Base-by-base conservation (phyloP, 163 green algal species). In the Coccomyxa subellipsoidea region DNA sequence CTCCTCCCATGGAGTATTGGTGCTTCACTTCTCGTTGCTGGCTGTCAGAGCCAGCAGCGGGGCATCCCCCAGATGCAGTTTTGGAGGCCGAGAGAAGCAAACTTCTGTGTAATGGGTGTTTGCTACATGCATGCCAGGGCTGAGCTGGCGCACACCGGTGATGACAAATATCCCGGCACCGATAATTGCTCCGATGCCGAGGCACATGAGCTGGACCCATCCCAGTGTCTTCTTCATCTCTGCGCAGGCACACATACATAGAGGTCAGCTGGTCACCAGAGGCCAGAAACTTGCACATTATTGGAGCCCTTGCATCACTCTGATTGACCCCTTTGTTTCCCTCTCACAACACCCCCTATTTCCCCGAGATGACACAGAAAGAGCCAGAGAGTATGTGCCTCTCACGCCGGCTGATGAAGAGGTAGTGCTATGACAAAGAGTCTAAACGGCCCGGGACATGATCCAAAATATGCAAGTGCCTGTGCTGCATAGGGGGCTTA, bases 141-240 rank as follows among this genome's bases (percentile, higher is more conserved):
- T 59, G 47, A 59, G 47, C 47, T 59, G 47, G 47, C 47, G 47
- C 47, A 18, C 47, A 59, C 47, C 47, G 1, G 47, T 59, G 47
- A 59, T 59, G 4, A 73, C 66, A 6, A 36, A 73, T 27, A 73
- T 73, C 21, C 66, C 66, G 2, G 66, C 27, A 32, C 66, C 66
- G n/a, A 73, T 73, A 23, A 73, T 73, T 8, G 66, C 66, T 7
- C 66, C 66, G 32, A 73, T 73, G 66, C 66, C 66, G 21, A 73
- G 18, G 66, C 66, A 73, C 18, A 73, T 73, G 66, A 73, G 66
- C 66, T 73, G 66, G n/a, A 73, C 31, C 66, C 66, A 73, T 23
- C 66, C 66, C 27, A 73, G 66, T 12, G 29, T 35, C n/a, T 34
- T 32, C 66, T 36, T 73, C 66, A 73, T 73, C 66, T 73, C 66